Base-by-base conservation (phyloP, 352 stramenopile species). In the Salisapilia sapeloensis region DNA sequence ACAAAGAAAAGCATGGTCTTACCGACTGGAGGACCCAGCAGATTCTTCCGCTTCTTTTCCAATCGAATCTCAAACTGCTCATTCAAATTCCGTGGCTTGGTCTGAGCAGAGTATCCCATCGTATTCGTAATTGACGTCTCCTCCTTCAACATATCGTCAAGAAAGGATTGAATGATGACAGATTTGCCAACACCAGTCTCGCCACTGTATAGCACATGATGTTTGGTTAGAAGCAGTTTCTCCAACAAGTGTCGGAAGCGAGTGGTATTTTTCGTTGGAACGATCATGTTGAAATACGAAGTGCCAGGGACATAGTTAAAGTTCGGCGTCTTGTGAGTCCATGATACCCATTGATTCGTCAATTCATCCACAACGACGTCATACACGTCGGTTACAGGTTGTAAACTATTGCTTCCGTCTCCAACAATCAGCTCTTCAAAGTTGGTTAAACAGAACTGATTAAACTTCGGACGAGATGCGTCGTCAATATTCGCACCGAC, bases 281-380 rank as follows among this genome's bases (percentile, higher is more conserved):
- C 90, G 11, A 97, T 64, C 65, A 97, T 87, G 2, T 78, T 76
- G 43, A 97, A 97, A 54, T 97, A 97, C 4, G 84, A 91, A 10
- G 75, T 55, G 1, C 44, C 59, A 12, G 63, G 52, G 13, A 86
- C 54, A 39, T 91, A 96, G 2, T 57, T 67, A 28, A 97, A 97
- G 6, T 56, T 50, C 5, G 79, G 81, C 0, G 87, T 92, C 29
- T 94, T 84, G 5, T 82, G 63, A 7, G 75, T 39, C 90, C 90
- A 97, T 12, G 80, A 76, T 4, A 62, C 39, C 66, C 72, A 87
- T n/a, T 65, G 59, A 0, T 61, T 57, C 6, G 63, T 86, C 4
- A 38, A 37, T 34, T 90, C 72, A 26, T 92, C 74, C 4, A 92
- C 55, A 6, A 83, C 56, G 6, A 86, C 63, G n/a, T 92, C 74